phyloP scores from a whole-genome alignment of 805 yeast species.

The Blastobotrys robertii region DNA sequence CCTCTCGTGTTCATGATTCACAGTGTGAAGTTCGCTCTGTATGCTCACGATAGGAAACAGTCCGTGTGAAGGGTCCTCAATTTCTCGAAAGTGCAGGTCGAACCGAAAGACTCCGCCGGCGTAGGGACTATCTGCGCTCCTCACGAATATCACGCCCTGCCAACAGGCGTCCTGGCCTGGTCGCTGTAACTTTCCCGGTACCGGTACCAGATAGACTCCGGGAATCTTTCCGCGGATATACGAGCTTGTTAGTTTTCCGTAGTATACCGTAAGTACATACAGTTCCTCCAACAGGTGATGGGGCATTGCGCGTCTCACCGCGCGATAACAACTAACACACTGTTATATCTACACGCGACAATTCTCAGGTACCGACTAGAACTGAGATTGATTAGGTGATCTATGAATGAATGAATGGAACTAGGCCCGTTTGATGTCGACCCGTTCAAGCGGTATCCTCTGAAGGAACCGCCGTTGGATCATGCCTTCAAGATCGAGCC shows the following conservation, averaged over 20 bases:
- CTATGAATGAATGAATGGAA: too few relatives aligned
- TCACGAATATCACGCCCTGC: slow-evolving; percentile 9
- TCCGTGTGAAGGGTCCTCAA: neutral
- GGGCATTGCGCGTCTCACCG: too few relatives aligned
- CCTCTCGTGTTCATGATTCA: neutral
- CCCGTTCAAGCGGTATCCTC: too few relatives aligned
- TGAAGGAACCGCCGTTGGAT: too few relatives aligned
- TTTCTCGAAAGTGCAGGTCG: slow-evolving; percentile 3
- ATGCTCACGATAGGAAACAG: slow-evolving; percentile 4
- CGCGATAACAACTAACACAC: too few relatives aligned
- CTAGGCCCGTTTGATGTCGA: too few relatives aligned
- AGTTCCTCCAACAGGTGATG: slow-evolving; percentile 3
- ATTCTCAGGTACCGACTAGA: too few relatives aligned
- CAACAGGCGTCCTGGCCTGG: slow-evolving; percentile 4
- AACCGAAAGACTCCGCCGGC: slow-evolving; percentile 7
- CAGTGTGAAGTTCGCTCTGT: slow-evolving; percentile 3
- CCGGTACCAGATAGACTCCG: slow-evolving; percentile 8
- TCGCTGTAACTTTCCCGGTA: slow-evolving; percentile 3
- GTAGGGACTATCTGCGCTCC: slow-evolving; percentile 2
- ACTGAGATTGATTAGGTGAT: too few relatives aligned
- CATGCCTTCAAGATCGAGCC: too few relatives aligned
- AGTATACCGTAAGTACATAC: neutral
- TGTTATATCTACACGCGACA: too few relatives aligned
- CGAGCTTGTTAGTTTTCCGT: slow-evolving; percentile 2
- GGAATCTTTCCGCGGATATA: slow-evolving; percentile 5